Conservation (phyloP, 495 filamentous ascomycete genomes). For the Hypoxylon fuscum region DNA sequence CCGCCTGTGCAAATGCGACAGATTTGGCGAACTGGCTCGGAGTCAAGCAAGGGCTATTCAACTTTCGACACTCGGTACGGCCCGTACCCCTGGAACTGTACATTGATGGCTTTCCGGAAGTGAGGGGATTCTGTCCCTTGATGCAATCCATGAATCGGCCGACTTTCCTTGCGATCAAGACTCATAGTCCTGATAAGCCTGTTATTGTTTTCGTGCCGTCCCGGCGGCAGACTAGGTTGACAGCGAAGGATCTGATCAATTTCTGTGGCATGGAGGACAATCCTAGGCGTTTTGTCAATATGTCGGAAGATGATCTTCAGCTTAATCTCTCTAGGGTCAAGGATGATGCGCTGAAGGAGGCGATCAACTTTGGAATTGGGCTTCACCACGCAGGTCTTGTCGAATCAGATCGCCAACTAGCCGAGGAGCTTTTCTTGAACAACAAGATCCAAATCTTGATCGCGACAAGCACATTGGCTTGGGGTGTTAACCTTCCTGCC, state of each 20-base stretch:
- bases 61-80: slow-evolving; percentile 97
- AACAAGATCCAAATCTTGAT: slow-evolving; percentile 98
- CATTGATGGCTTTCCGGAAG: slow-evolving; percentile 96
- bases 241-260: slow-evolving; percentile 94
- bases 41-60: slow-evolving; percentile 96
- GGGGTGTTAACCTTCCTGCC: slow-evolving; percentile 98
- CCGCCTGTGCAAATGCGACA: slow-evolving; percentile 93
- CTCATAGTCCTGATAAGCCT: slow-evolving; percentile 93
- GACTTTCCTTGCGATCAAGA: slow-evolving; percentile 95
- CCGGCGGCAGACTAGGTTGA: slow-evolving; percentile 91
- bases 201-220: slow-evolving; percentile 99
- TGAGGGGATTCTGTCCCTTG: slow-evolving; percentile 92
- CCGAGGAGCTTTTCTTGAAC: slow-evolving; percentile 94
- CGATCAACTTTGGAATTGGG: slow-evolving; percentile 95
- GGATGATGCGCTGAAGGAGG: slow-evolving; percentile 89
- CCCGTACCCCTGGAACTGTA: slow-evolving; percentile 95
- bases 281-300: slow-evolving; percentile 87
- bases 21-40: slow-evolving; percentile 97
- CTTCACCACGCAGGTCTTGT: slow-evolving; percentile 97
- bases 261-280: slow-evolving; percentile 99
- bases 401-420: slow-evolving; percentile 87
- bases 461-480: slow-evolving; percentile 95
- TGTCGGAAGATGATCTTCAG: slow-evolving; percentile 94
- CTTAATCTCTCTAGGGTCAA: slow-evolving; percentile 84
- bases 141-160: slow-evolving; percentile 99